Percentiles rank a stretch among this genome's conserved stretches.
phyloP scores from a whole-genome alignment of 2,329 filamentous ascomycete genomes.

The Trematosphaeria pertusa region DNA sequence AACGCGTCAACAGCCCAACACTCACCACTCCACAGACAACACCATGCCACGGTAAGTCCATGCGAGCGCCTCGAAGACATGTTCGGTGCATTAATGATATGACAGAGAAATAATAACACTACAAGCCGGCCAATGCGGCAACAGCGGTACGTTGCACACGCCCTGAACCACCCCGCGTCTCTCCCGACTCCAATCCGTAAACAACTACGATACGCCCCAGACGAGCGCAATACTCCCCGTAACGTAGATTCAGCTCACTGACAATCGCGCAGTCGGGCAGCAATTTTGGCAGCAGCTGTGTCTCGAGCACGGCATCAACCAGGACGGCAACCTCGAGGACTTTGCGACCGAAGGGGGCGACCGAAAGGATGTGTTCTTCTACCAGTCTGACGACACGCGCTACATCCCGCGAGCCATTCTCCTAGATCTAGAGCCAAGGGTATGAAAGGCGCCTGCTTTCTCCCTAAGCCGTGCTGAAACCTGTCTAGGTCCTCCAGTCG shows the following conservation, averaged over 20 bases:
- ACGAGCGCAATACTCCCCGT: too few species aligned
- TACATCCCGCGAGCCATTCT: constrained; percentile 97
- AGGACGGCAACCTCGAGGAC: constrained; percentile 95
- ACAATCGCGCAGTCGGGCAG: constrained; percentile 77
- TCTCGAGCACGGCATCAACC: constrained; percentile 96
- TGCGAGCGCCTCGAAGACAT: too few species aligned
- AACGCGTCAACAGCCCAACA: constrained; percentile 41
- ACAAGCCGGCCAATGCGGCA: constrained; percentile 98
- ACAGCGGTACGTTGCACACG: constrained; percentile 78
- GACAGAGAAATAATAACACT: constrained; percentile 97
- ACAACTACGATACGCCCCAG: background rate
- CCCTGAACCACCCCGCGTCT: constrained; percentile 1
- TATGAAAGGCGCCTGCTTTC: constrained; percentile 38
- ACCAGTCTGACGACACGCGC: constrained; percentile 96
- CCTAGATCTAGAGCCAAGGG: constrained; percentile 91
- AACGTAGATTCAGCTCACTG: too few species aligned
- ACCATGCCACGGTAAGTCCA: constrained; percentile 48
- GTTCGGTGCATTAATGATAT: too few species aligned
- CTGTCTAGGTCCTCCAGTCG: constrained; percentile 76
- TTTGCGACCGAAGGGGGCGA: constrained; percentile 98
- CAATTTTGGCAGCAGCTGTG: constrained; percentile 99
- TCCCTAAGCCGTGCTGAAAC: background rate
- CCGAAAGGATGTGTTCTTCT: constrained; percentile 99
- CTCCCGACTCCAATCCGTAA: constrained; percentile 1
- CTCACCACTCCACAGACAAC: constrained; percentile 27